A percentile compares a stretch with the other conserved stretches of the same genome.
These are phyloP conservation scores for Phaffomyces antillensis DNA, from an alignment of 805 yeast species.

Conservation along the genomic window DNA sequence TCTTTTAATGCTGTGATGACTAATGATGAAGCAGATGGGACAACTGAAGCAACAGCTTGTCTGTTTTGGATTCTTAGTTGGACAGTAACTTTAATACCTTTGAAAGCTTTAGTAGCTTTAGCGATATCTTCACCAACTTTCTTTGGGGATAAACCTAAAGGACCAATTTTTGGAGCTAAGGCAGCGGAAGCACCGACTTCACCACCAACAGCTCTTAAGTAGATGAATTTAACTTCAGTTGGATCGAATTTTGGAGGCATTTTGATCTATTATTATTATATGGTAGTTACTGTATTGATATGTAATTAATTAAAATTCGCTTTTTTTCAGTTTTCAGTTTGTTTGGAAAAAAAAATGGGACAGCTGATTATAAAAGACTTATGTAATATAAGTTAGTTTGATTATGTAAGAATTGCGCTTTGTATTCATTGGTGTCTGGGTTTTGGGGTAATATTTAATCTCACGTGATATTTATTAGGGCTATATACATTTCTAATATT, in stretches of 20 bases:
- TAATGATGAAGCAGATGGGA: slow-evolving; percentile 98
- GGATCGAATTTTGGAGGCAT: slow-evolving; percentile 99
- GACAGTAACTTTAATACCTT: slow-evolving; percentile 99
- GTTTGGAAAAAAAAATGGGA: neutral
- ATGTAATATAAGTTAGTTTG: neutral
- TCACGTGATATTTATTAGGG: neutral
- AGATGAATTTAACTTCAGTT: slow-evolving; percentile 94
- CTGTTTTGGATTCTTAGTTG: slow-evolving; percentile 99
- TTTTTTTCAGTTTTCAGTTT: slow-evolving; percentile 5
- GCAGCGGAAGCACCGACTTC: slow-evolving; percentile 99
- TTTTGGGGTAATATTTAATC: neutral
- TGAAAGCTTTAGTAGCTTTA: slow-evolving; percentile 98
- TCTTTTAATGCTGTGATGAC: slow-evolving; percentile 99
- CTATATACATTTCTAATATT: too few species aligned
- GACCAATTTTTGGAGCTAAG: slow-evolving; percentile 99
- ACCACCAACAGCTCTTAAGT: slow-evolving; percentile 99
- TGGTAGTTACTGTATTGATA: neutral
- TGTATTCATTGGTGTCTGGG: neutral
- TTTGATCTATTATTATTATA: slow-evolving; percentile 19
- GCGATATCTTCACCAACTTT: slow-evolving; percentile 99
- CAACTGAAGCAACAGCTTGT: slow-evolving; percentile 98
- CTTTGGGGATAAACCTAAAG: slow-evolving; percentile 99
- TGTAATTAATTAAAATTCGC: neutral
- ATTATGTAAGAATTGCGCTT: neutral
- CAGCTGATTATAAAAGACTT: neutral